These are phyloP conservation scores for Podospora fimiseda DNA, from an alignment of 495 filamentous ascomycete genomes.

Conservation along the genomic window DNA sequence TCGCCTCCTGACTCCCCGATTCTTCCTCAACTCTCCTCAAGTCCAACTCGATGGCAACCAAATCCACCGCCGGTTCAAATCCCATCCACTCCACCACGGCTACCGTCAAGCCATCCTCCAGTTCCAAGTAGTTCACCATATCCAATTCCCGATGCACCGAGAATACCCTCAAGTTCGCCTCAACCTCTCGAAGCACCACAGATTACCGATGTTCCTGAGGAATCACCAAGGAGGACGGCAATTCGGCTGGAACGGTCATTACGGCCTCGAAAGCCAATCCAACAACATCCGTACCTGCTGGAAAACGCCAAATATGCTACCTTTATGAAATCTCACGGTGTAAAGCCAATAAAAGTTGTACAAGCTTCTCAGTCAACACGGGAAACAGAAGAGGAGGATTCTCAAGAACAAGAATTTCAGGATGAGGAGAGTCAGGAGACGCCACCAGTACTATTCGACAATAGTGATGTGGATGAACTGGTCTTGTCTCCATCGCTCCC, in stretches of 20 bases:
- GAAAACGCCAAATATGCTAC: slow-evolving; percentile 61
- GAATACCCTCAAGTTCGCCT: background rate
- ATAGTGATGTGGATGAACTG: slow-evolving; percentile 25
- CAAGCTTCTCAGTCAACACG: slow-evolving; percentile 24
- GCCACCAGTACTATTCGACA: slow-evolving; percentile 15
- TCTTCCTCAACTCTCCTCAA: slow-evolving; percentile 1
- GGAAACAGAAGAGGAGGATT: slow-evolving; percentile 34
- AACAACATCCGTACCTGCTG: slow-evolving; percentile 64
- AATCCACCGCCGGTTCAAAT: background rate
- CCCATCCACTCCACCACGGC: background rate
- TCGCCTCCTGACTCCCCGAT: slow-evolving; percentile 7
- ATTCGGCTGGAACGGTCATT: slow-evolving; percentile 40
- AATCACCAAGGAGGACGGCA: slow-evolving; percentile 13
- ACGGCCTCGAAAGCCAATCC: slow-evolving; percentile 65
- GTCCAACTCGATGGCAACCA: background rate
- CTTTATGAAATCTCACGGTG: slow-evolving; percentile 53
- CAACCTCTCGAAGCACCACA: background rate
- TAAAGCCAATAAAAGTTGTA: slow-evolving; percentile 55
- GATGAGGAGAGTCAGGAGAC: slow-evolving; percentile 48
- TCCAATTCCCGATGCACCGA: background rate
- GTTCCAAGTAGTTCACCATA: background rate
- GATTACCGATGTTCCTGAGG: slow-evolving; percentile 12
- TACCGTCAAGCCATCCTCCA: background rate
- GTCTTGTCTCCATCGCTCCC: slow-evolving; percentile 22
- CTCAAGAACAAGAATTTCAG: slow-evolving; percentile 43